Evolutionary conservation across 2,329 filamentous ascomycete species (phyloP), one percentile per base, ranked within the genome.

Genomic region (Scedosporium apiospermum): DNA sequence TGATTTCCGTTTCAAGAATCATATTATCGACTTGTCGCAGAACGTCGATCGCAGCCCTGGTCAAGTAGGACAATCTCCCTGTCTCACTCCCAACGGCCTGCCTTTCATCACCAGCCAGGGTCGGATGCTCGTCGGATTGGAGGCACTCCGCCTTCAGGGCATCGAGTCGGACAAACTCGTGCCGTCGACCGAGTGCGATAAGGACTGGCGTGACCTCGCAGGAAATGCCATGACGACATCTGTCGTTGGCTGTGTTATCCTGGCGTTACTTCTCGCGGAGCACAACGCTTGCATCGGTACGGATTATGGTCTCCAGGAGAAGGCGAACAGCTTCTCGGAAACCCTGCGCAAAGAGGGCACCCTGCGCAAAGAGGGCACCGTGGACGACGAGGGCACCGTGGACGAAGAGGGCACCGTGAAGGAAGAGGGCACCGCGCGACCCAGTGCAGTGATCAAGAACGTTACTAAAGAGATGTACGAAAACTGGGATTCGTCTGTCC

Each of bases 221-320:
- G 90, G 90, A 0, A 93, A 95, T 70, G 90, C 90, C 0, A 93
- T 93, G 90, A 86, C 83, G 1, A 85, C 84, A 0, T 88, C 89
- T 0, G 87, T 91, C 0, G 84, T 92, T 9, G 88, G 86, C 2
- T 78, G 82, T 1, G 82, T 83, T 0, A 79, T 89, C 1, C 68
- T 90, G 1, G 76, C 84, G 1, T 80, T 84, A 0, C 71, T 93
- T 1, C 79, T 85, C 58, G 64, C 72, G 2, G 41, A 66, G 46
- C 23, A 21, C 16, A 41, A 53, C 5, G 26, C 61, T 12, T 49
- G 57, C 21, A 38, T 41, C 6, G 30, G 46, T 16, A 23, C 51
- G 14, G 61, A 18, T 27, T 42, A 55, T 16, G 44, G 59, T n/a
- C 59, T 61, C 4, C 41, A 46, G 12, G 57, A 42, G 10, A 61